Conservation (phyloP, 805 yeast species). For the Ogataea trehaloabstinens region DNA sequence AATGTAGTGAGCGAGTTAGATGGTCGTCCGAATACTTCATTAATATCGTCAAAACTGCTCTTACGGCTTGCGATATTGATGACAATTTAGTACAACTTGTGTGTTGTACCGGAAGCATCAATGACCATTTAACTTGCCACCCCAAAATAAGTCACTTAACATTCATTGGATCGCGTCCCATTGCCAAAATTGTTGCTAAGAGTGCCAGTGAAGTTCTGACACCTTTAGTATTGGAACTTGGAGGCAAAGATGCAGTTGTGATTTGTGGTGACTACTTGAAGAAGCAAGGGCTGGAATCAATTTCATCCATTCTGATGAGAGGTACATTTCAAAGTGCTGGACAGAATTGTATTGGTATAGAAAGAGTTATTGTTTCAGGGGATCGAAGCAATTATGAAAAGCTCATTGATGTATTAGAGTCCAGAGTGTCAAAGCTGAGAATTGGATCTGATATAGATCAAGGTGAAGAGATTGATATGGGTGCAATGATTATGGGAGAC, state of each 20-base stretch:
- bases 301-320: conserved; percentile 82
- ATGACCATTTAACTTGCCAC: conserved; percentile 82
- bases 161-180: conserved; percentile 93
- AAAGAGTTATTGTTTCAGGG: conserved; percentile 82
- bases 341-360: conserved; percentile 97
- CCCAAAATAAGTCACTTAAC: conserved; percentile 84
- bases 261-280: conserved; percentile 79
- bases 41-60: conserved; percentile 66
- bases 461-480: conserved; percentile 88
- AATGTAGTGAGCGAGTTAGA: conserved; percentile 93
- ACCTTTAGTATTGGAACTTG: conserved; percentile 93
- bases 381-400: conserved; percentile 54
- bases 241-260: conserved; percentile 92
- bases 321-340: conserved; percentile 98
- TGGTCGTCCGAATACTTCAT: conserved; percentile 89
- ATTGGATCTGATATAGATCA: conserved; percentile 93
- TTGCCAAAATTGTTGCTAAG: conserved; percentile 81
- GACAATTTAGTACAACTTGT: conserved; percentile 85
- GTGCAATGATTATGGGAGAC: conserved; percentile 82
- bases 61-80: conserved; percentile 70
- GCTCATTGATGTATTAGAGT: conserved; percentile 54
- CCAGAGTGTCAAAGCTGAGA: conserved; percentile 60
- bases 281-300: conserved; percentile 38
- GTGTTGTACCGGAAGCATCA: conserved; percentile 82
- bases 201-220: conserved; percentile 87